A percentile compares a stretch with the other conserved stretches of the same genome.
These are phyloP conservation scores for Hsuehochloa calcarea DNA, from an alignment of 176 grass and related monocot species.

Conservation along the genomic window DNA sequence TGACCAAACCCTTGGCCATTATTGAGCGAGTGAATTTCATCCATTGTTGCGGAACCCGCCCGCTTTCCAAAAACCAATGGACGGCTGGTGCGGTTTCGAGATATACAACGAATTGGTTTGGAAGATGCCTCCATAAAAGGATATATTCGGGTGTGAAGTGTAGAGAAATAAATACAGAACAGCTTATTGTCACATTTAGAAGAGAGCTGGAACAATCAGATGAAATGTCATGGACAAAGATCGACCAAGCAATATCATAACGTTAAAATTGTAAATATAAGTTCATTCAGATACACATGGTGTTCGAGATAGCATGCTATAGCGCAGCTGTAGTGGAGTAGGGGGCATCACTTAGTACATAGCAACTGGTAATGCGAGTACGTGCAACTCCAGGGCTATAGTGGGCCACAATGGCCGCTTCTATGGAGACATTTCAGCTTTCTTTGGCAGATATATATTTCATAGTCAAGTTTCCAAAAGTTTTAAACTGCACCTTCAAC, in stretches of 20 bases:
- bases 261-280: background rate
- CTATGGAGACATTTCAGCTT: constrained; percentile 16
- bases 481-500: constrained; percentile 10
- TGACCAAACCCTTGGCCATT: constrained; percentile 31
- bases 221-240: constrained; percentile 29
- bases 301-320: background rate
- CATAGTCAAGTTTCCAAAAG: background rate
- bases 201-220: constrained; percentile 70
- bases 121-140: constrained; percentile 90
- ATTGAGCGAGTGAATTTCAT: constrained; percentile 49
- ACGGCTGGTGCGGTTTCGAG: constrained; percentile 56
- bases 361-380: background rate
- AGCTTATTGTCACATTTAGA: constrained; percentile 98
- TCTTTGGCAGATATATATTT: constrained; percentile 25
- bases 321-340: background rate
- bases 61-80: constrained; percentile 46
- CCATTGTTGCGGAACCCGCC: constrained; percentile 24
- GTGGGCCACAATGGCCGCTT: background rate
- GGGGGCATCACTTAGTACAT: constrained; percentile 11
- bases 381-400: background rate
- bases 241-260: background rate
- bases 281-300: background rate
- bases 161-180: constrained; percentile 77
- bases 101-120: constrained; percentile 85
- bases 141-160: constrained; percentile 53